phyloP scores from a whole-genome alignment of 495 filamentous ascomycete genomes.

The Penicillium cosmopolitanum region DNA sequence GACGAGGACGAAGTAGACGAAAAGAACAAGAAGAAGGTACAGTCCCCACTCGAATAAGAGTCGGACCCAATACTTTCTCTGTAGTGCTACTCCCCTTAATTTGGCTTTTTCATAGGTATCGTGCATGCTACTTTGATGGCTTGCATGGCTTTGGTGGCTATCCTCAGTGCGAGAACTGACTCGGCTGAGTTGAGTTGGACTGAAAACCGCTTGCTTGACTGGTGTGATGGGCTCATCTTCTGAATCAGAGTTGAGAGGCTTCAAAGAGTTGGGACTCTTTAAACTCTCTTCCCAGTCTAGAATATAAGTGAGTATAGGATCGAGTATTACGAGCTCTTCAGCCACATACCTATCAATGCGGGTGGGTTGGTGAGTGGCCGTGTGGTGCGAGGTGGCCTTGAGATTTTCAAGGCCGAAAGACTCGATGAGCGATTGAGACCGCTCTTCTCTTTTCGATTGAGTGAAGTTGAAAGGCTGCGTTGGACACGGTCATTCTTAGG shows the following conservation, averaged over 20 bases:
- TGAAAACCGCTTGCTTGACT: slow-evolving; percentile 17
- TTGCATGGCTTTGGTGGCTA: slow-evolving; percentile 12
- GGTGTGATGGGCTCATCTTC: slow-evolving; percentile 25
- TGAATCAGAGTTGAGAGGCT: slow-evolving; percentile 7
- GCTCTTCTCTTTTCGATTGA: slow-evolving; percentile 7
- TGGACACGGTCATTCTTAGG: slow-evolving; percentile 24
- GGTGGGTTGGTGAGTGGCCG: slow-evolving; percentile 25
- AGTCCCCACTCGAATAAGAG: slow-evolving; percentile 39
- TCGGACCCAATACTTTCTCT: slow-evolving; percentile 40
- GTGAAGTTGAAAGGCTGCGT: slow-evolving; percentile 5
- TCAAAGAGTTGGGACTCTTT: slow-evolving; percentile 8
- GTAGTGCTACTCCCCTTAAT: slow-evolving; percentile 30
- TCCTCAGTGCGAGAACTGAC: slow-evolving; percentile 11
- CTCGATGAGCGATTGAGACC: slow-evolving; percentile 21
- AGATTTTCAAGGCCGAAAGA: slow-evolving; percentile 20
- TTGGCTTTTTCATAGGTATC: slow-evolving; percentile 33
- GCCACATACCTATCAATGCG: slow-evolving; percentile 19
- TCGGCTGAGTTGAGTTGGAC: slow-evolving; percentile 10
- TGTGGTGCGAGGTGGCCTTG: slow-evolving; percentile 14
- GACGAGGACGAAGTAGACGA: slow-evolving; percentile 45
- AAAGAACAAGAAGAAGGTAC: slow-evolving; percentile 34
- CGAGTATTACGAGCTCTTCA: neutral
- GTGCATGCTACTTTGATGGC: slow-evolving; percentile 20
- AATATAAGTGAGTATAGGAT: neutral
- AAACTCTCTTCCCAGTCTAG: slow-evolving; percentile 18